These are phyloP conservation scores for Euphorbia peplus DNA, from an alignment of 345 rosid genomes.

Conservation along the genomic window DNA sequence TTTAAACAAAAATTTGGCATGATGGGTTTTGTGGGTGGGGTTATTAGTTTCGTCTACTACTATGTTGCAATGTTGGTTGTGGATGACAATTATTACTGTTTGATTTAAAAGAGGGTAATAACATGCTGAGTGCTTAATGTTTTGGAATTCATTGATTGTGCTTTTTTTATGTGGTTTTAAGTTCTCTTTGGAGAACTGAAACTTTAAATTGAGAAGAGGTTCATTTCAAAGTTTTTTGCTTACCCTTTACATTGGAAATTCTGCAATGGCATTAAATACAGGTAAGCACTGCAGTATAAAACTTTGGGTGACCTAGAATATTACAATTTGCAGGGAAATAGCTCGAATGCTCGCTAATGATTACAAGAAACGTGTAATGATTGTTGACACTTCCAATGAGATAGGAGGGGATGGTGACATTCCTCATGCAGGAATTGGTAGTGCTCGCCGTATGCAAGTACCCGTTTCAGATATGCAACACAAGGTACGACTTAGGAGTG, in stretches of 20 bases:
- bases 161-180: neutral
- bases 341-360: constrained; percentile 93
- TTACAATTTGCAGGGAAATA: constrained; percentile 57
- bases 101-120: neutral
- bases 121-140: neutral
- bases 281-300: neutral
- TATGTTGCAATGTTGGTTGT: neutral
- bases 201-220: neutral
- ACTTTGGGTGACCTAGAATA: constrained; percentile 9
- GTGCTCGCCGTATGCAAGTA: constrained; percentile 97
- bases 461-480: constrained; percentile 80
- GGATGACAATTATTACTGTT: neutral
- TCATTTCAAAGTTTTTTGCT: neutral
- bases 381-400: constrained; percentile 93
- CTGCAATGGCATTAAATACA: neutral
- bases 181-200: neutral
- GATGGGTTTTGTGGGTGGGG: neutral
- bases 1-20: neutral
- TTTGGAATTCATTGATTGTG: neutral
- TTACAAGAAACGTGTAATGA: constrained; percentile 78
- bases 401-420: constrained; percentile 98
- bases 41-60: neutral
- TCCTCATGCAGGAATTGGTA: constrained; percentile 90
- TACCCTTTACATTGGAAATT: neutral
- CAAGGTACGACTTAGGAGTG: constrained; percentile 43